Conservation (phyloP, 352 stramenopile genomes). For the Phytopythium mirpurense region DNA sequence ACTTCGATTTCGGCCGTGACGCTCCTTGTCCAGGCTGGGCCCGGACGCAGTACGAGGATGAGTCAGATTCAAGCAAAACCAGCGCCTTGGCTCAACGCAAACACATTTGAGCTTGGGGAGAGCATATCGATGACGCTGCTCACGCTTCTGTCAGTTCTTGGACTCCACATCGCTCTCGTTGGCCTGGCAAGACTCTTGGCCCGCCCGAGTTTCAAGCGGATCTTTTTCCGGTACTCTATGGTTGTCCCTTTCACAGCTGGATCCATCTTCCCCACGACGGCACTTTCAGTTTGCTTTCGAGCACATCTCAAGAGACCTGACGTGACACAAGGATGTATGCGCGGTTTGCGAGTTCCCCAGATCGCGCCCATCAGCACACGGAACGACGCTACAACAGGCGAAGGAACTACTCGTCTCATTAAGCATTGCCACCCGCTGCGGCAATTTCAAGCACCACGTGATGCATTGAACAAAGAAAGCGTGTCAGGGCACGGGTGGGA, state of each 20-base stretch:
- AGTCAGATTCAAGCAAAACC: not conserved
- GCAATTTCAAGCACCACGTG: not conserved
- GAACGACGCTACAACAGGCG: not conserved
- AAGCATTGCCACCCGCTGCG: too few species aligned
- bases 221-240: constrained; percentile 6
- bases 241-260: constrained; percentile 1
- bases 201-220: not conserved
- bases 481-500: not conserved
- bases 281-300: constrained; percentile 4
- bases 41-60: not conserved
- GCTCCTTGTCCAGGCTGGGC: not conserved
- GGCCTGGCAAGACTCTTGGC: not conserved
- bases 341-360: not conserved
- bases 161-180: not conserved
- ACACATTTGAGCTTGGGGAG: constrained; percentile 4
- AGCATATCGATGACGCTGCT: constrained; percentile 13
- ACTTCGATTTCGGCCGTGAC: not conserved
- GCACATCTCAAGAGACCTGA: not conserved
- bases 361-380: not conserved
- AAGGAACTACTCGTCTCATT: not conserved
- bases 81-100: not conserved
- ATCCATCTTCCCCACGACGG: not conserved
- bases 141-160: constrained; percentile 5
- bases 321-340: not conserved
- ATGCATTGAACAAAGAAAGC: not conserved